Base-by-base conservation (phyloP, 2,329 filamentous ascomycete species). In the Alternaria panax region DNA sequence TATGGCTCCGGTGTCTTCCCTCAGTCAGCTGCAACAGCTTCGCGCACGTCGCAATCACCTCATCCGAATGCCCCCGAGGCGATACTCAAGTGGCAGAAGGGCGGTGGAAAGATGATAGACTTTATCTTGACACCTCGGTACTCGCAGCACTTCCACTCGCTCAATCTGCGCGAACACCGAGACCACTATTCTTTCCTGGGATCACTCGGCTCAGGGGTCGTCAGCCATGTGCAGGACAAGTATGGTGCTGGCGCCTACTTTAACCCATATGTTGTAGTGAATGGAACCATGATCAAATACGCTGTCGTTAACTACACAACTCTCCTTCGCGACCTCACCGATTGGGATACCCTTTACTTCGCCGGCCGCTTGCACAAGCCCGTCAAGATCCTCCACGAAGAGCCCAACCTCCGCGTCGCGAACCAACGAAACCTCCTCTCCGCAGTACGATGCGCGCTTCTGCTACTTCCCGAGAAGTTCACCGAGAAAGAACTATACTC, bases 1-100 rank as follows among this genome's bases (percentile, higher is more conserved):
- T 99, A 99, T 75, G 95, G 95, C 22, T 98, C 94, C 6, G 95
- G 95, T 4, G 95, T 99, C 9, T 99, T 99, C 73, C 89, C 93
- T 0, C 95, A 99, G 76, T 81, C 82, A 48, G 85, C 85, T 66
- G 76, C 77, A 41, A 76, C 75, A 36, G 78, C 81, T 43, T 74
- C 81, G 74, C 79, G 80, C 60, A 78, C 81, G 61, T 81, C 88
- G 51, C 82, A 87, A 51, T 87, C 88, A 20, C 87, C 93, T 24
- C 94, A 98, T 74, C 90, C 93, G 7, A 89, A 93, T 62, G 89
- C 94, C 1, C 92, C 93, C 1, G 84, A 88, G 52, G 92, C 92
- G 1, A 89, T 98, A 7, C 84, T 90, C 66, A 92, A 92, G 67
- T 91, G 93, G 67, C 94, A 98, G 78, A 89, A 92, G 70, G 92